These are phyloP conservation scores for Colletotrichum trifolii DNA, from an alignment of 2,329 filamentous ascomycete genomes.

Conservation along the genomic window DNA sequence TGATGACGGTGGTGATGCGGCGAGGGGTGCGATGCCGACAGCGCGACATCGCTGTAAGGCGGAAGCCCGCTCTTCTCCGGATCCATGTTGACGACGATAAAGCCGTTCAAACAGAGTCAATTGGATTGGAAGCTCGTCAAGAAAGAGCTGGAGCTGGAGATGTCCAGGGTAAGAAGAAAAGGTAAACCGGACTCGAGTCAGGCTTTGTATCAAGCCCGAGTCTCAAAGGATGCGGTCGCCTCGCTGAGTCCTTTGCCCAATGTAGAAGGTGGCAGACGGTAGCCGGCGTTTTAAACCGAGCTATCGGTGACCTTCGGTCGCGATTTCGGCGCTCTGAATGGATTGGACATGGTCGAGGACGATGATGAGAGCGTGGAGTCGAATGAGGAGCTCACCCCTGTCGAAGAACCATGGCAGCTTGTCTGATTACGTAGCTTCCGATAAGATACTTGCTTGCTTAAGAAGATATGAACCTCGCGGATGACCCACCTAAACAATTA, in stretches of 20 bases:
- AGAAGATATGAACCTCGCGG: neutral
- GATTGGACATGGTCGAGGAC: conserved; percentile 29
- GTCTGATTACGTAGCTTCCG: conserved; percentile 30
- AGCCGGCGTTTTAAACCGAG: conserved; percentile 30
- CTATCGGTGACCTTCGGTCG: conserved; percentile 28
- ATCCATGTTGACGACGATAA: conserved; percentile 20
- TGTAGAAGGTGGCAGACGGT: conserved; percentile 30
- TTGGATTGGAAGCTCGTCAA: neutral
- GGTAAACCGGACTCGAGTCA: conserved; percentile 10
- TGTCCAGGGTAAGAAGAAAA: neutral
- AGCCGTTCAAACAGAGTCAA: neutral
- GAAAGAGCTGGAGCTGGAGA: too few relatives aligned
- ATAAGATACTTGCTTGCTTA: conserved; percentile 23
- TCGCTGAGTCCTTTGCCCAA: conserved; percentile 25
- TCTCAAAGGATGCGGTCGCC: conserved; percentile 16
- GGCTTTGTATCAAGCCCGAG: conserved; percentile 1
- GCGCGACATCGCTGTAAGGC: conserved; percentile 53
- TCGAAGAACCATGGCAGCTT: neutral
- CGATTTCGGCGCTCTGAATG: conserved; percentile 32
- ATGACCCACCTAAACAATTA: neutral
- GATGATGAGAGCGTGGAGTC: conserved; percentile 33
- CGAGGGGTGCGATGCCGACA: conserved; percentile 37
- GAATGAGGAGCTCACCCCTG: conserved; percentile 35
- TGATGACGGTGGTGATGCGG: neutral
- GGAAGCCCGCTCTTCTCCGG: conserved; percentile 56